phyloP scores from a whole-genome alignment of 805 yeast species.

The Saturnispora galanensis region DNA sequence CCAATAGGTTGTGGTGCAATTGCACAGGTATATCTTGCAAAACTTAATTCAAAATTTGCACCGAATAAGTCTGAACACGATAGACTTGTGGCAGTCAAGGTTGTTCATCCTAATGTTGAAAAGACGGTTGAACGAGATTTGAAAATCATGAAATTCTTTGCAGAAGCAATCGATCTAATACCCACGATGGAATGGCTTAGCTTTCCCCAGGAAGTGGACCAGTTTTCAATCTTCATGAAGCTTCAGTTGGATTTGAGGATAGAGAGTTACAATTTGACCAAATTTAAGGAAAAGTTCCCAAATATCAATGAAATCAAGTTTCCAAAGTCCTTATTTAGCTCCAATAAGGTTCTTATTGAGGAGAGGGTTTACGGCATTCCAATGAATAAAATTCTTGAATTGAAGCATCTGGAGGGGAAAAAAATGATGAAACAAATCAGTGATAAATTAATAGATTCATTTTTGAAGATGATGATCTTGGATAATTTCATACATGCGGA shows the following conservation, averaged over 20 bases:
- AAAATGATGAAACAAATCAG: constrained; percentile 57
- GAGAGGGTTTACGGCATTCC: constrained; percentile 79
- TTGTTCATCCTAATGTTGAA: constrained; percentile 82
- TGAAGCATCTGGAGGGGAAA: constrained; percentile 34
- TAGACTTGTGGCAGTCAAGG: constrained; percentile 77
- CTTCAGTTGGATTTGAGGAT: constrained; percentile 83
- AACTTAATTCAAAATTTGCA: constrained; percentile 37
- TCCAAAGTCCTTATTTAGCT: constrained; percentile 67
- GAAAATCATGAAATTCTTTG: constrained; percentile 74
- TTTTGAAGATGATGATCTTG: constrained; percentile 81
- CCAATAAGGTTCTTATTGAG: constrained; percentile 71
- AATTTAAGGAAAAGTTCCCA: constrained; percentile 61
- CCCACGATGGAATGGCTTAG: constrained; percentile 99
- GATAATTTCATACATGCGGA: constrained; percentile 96
- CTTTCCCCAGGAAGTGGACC: constrained; percentile 86
- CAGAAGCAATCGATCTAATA: constrained; percentile 51
- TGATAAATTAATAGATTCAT: constrained; percentile 82
- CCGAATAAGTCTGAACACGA: constrained; percentile 27
- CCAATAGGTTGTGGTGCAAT: constrained; percentile 98
- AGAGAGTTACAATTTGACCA: constrained; percentile 71
- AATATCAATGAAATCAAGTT: constrained; percentile 55
- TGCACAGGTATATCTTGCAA: constrained; percentile 87
- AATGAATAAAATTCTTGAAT: constrained; percentile 56
- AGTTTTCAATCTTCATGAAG: constrained; percentile 77
- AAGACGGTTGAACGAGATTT: constrained; percentile 68